These are phyloP conservation scores for Barnettozyma populi DNA, from an alignment of 805 yeast species.

Conservation along the genomic window DNA sequence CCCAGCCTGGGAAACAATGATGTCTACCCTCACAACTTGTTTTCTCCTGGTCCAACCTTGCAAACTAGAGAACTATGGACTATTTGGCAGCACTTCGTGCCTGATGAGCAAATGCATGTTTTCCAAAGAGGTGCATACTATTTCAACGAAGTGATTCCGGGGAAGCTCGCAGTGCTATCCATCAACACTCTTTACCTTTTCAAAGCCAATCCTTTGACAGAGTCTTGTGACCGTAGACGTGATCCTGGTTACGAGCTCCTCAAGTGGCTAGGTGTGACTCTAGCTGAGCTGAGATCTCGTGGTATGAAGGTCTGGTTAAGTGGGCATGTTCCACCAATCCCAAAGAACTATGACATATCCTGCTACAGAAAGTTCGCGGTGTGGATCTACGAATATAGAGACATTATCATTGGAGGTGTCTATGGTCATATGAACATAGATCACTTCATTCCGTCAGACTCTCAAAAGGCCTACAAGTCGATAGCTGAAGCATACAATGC, in stretches of 20 bases:
- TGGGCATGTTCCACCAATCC: slow-evolving; percentile 87
- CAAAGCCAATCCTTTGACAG: slow-evolving; percentile 76
- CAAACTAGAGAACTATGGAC: slow-evolving; percentile 73
- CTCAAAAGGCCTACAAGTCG: slow-evolving; percentile 57
- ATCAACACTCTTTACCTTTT: slow-evolving; percentile 73
- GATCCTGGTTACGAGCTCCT: slow-evolving; percentile 79
- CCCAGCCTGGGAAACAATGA: slow-evolving; percentile 85
- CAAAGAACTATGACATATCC: slow-evolving; percentile 66
- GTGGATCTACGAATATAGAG: slow-evolving; percentile 84
- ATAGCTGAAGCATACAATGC: slow-evolving; percentile 14
- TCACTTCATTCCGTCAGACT: slow-evolving; percentile 75
- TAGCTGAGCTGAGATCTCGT: slow-evolving; percentile 66
- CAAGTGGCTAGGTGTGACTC: slow-evolving; percentile 70
- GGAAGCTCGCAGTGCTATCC: slow-evolving; percentile 69
- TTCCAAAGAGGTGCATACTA: slow-evolving; percentile 73
- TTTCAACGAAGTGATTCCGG: slow-evolving; percentile 74
- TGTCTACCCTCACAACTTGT: slow-evolving; percentile 83
- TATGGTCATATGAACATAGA: slow-evolving; percentile 91
- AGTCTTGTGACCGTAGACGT: slow-evolving; percentile 63
- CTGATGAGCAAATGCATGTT: slow-evolving; percentile 69
- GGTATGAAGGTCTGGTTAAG: slow-evolving; percentile 81
- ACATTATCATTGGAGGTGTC: slow-evolving; percentile 74
- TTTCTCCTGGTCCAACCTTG: slow-evolving; percentile 82
- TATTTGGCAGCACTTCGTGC: slow-evolving; percentile 70
- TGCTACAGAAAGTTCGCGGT: slow-evolving; percentile 70